Evolutionary conservation across 352 stramenopile genomes (phyloP), one percentile per base, ranked within the genome.

Genomic region (Peronospora destructor): DNA sequence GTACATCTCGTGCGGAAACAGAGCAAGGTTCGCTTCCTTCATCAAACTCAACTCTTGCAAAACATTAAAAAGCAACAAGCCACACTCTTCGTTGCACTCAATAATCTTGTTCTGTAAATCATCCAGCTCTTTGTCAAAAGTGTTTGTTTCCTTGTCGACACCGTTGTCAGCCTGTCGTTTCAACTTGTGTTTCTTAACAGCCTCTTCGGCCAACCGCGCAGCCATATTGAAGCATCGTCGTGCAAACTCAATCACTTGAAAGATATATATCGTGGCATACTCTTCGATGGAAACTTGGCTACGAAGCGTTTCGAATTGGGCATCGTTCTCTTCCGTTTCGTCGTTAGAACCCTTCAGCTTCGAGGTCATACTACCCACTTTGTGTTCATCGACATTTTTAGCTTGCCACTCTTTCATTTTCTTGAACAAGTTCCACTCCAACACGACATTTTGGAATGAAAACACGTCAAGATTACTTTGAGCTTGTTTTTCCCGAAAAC

Each of bases 31-130:
- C 17, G 43, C 40, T 33, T 76, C 67, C 19, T 74, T 76, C 46
- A 86, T 53, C 34, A 73, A 34, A 0, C 72, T 70, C 13, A 85
- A 62, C 59, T 88, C 80, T 53, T 87, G 75, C 4, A 89, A 38
- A 3, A 87, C 52, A 21, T 76, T 85, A 60, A 80, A 92, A n/a
- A 90, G 32, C 28, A 92, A 25, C 28, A 89, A 39, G 0, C 78
- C 78, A n/a, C 69, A 69, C 41, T 92, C 78, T 65, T 92, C 81
- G 38, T 76, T 71, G 45, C 75, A 81, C 49, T 85, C 76, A 4
- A 87, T 60, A 8, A 76, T 49, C 12, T 50, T 73, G 29, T 45
- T 62, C 7, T 59, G 56, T 8, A 77, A 13, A 8, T 68, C 55
- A 6, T 73, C 53, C 10, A 76, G 36, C 19, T 68, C 54, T 29